phyloP scores from a whole-genome alignment of 257 asterid genomes.

The Ophiorrhiza pumila region DNA sequence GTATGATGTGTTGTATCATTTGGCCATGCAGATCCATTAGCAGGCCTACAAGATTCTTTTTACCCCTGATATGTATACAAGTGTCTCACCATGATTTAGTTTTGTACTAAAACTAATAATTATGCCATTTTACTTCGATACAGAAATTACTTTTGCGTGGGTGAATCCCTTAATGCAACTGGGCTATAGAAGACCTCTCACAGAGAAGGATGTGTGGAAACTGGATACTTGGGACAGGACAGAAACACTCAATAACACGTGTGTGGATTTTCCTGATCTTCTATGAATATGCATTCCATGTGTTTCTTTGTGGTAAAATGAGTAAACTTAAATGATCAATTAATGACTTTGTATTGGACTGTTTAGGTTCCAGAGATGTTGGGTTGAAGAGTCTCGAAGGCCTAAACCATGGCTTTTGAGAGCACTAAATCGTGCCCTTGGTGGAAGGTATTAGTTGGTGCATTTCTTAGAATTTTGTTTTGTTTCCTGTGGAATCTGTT shows the following conservation, averaged over 20 bases:
- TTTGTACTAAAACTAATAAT: conserved; percentile 19
- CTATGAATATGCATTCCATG: not conserved
- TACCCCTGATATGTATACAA: not conserved
- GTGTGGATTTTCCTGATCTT: conserved; percentile 28
- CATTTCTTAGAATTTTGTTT: conserved; percentile 14
- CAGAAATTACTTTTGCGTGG: conserved; percentile 73
- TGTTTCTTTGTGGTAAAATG: not conserved
- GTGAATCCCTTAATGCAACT: conserved; percentile 81
- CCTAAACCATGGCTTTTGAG: conserved; percentile 94
- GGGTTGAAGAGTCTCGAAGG: conserved; percentile 72
- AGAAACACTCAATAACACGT: conserved; percentile 77
- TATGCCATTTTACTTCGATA: conserved; percentile 18
- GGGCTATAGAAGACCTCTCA: conserved; percentile 86
- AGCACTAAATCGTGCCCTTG: conserved; percentile 83
- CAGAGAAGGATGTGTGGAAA: conserved; percentile 96
- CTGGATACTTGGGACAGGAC: conserved; percentile 94
- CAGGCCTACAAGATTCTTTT: not conserved
- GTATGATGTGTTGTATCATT: not conserved
- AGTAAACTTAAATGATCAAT: not conserved
- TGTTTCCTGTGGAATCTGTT: conserved; percentile 15
- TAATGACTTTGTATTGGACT: conserved; percentile 2
- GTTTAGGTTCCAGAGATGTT: conserved; percentile 78
- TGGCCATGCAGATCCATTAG: not conserved
- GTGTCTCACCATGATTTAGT: conserved; percentile 11
- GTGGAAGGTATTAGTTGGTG: conserved; percentile 67